Base-by-base conservation (phyloP, 306 rosid genomes). In the Vigna angularis region DNA sequence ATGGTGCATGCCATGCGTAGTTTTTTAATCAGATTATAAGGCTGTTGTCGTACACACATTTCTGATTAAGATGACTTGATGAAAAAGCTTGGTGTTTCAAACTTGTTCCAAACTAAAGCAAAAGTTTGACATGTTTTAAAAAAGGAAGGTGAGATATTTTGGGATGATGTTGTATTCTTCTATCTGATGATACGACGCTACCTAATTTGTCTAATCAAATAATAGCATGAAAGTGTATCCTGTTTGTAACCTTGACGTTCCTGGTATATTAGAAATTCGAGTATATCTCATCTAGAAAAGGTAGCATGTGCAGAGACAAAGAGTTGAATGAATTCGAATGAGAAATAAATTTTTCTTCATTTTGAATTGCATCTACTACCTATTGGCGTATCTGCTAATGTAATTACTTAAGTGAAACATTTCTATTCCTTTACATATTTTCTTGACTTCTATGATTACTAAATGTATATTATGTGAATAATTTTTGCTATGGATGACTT, bases 21-120 rank as follows among this genome's bases (percentile, higher is more conserved):
- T 36, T 53, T 17, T 53, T 62, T 75, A 47, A 75, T 62, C 20
- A 9, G 62, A 65, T 76, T 22, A 36, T 26, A 20, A 70, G 48
- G 42, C 42, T 36, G 34, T 20, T 49, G 42, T 68, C 47, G 71
- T 24, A 20, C 61, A 61, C 7, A 32, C n/a, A 36, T 71, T 20
- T 55, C 24, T 48, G 48, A 16, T 71, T 61, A 26, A 32, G 42
- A 18, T 32, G 28, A 26, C 47, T 38, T 38, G 17, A 59, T 57
- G 8, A 49, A 49, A 30, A 30, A 79, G 49, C n/a, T 58, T 47
- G n/a, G 10, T 18, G 32, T 47, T 70, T 15, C 17, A 30, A 44
- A 44, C 62, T 12, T 28, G 67, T 44, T 68, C 65, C 28, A n/a
- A 47, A 45, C 49, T n/a, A 57, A 64, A 76, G 15, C 44, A 15